Evolutionary conservation across 257 asterid genomes (phyloP).

Genomic region (Capsicum rhomboideum): DNA sequence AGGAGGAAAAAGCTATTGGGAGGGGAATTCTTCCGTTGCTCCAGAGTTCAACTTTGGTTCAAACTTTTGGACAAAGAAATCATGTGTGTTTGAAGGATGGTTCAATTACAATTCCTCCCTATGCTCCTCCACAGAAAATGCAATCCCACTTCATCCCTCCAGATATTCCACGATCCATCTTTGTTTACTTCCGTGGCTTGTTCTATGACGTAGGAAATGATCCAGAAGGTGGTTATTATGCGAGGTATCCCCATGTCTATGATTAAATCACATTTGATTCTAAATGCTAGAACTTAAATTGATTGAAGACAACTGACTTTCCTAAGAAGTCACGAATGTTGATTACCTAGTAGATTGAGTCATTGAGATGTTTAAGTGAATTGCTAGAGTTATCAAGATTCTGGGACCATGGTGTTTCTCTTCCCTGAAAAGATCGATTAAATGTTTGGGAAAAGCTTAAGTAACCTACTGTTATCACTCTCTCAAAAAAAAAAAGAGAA

Average conservation of each 20-base stretch:
- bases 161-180: conserved; percentile 77
- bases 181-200: conserved; percentile 87
- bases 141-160: conserved; percentile 83
- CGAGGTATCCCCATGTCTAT: conserved; percentile 36
- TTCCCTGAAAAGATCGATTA: background rate
- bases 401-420: background rate
- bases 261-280: background rate
- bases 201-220: conserved; percentile 79
- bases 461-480: background rate
- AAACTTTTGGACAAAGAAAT: conserved; percentile 84
- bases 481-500: background rate
- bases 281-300: background rate
- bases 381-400: background rate
- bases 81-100: conserved; percentile 85
- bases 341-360: background rate
- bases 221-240: conserved; percentile 92
- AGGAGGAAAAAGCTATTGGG: conserved; percentile 94
- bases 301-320: background rate
- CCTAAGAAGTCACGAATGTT: background rate
- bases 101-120: conserved; percentile 81
- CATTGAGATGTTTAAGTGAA: background rate
- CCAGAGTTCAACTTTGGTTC: conserved; percentile 79
- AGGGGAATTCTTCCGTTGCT: conserved; percentile 82
- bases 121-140: conserved; percentile 95
- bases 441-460: background rate